These are phyloP conservation scores for Lophium mytilinum DNA, from an alignment of 495 filamentous ascomycete species.

Conservation along the genomic window DNA sequence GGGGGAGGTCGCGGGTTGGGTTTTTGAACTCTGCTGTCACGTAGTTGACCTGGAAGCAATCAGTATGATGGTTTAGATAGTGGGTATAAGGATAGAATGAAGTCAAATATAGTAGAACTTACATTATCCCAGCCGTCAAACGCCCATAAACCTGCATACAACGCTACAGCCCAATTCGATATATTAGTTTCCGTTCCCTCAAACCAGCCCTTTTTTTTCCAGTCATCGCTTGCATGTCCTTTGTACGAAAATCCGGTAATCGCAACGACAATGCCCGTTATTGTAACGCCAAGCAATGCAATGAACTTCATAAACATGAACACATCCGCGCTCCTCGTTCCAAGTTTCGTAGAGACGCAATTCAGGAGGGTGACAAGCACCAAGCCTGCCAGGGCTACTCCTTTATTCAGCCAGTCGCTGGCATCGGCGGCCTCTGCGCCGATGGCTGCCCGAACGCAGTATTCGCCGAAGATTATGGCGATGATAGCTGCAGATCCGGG, in stretches of 20 bases:
- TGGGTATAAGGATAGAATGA: background rate
- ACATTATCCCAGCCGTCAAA: constrained; percentile 99
- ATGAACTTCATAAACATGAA: constrained; percentile 97
- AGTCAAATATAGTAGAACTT: constrained; percentile 29
- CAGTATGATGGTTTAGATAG: background rate
- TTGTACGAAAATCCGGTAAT: constrained; percentile 71
- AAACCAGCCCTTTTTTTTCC: constrained; percentile 86
- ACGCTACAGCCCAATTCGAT: constrained; percentile 78
- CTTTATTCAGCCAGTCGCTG: constrained; percentile 85
- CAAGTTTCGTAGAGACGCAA: constrained; percentile 81
- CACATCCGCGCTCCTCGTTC: constrained; percentile 73
- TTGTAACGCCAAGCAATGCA: constrained; percentile 75
- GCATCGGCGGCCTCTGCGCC: constrained; percentile 68
- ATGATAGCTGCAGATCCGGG: constrained; percentile 91
- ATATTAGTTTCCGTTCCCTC: constrained; percentile 71
- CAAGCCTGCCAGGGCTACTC: constrained; percentile 70
- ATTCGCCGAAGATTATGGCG: constrained; percentile 95
- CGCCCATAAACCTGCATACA: constrained; percentile 95
- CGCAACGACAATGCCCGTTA: constrained; percentile 85
- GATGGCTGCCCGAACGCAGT: constrained; percentile 76
- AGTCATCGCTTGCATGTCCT: constrained; percentile 70
- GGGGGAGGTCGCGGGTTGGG: constrained; percentile 79
- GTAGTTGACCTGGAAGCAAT: constrained; percentile 69
- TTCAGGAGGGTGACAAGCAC: constrained; percentile 73
- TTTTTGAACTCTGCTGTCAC: constrained; percentile 94